Evolutionary conservation across 176 grass and related monocot genomes (phyloP).

Genomic region (Aegilops longissima): DNA sequence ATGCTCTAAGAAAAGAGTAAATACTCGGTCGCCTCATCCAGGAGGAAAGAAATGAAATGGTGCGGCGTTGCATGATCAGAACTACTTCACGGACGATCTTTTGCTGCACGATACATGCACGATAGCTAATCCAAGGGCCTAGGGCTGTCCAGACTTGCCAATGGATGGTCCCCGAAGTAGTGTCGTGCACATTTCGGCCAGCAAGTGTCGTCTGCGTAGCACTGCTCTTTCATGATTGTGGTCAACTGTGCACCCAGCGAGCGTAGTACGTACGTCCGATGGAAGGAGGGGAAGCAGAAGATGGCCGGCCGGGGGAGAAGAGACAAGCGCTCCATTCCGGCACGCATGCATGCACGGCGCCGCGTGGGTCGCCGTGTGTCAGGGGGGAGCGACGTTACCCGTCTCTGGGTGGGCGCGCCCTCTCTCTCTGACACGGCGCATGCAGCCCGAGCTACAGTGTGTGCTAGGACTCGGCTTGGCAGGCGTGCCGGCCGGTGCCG

Average conservation of each 20-base stretch:
- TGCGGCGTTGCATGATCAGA: background rate
- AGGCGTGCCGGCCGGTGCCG: background rate
- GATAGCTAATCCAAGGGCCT: no score
- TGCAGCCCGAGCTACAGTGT: background rate
- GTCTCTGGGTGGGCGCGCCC: background rate
- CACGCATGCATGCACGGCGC: background rate
- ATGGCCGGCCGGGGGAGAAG: background rate
- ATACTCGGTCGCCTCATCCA: no score
- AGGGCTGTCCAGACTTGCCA: no score
- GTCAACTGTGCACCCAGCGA: background rate
- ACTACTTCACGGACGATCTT: no score
- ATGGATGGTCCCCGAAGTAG: no score
- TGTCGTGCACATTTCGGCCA: no score
- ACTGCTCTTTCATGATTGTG: background rate
- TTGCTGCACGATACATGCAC: no score
- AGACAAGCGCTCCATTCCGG: conserved; percentile 6
- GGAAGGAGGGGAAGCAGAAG: background rate
- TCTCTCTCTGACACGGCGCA: background rate
- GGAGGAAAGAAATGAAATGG: no score
- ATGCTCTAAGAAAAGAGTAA: no score
- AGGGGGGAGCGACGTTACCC: background rate
- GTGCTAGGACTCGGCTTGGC: background rate
- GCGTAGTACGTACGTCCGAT: background rate
- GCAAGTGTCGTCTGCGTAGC: no score
- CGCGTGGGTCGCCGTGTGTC: background rate